Conservation (phyloP, 768 basidiomycete genomes). For the Tricholomella constricta region DNA sequence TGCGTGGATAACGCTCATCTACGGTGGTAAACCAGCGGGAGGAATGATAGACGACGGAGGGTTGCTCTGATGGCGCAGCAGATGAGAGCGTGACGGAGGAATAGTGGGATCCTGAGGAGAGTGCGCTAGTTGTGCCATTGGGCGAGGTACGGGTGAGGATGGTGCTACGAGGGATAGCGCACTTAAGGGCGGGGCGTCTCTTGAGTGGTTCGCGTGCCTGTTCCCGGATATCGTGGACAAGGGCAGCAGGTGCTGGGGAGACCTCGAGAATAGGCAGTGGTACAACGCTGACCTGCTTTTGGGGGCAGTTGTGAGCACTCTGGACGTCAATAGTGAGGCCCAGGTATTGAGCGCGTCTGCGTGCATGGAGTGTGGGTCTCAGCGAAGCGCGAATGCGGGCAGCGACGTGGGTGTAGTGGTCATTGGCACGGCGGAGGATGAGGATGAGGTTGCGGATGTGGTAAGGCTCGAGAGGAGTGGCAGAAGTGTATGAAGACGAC, state of each 20-base stretch:
- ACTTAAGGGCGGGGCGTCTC: conserved; percentile 21
- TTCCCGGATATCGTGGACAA: too few species aligned
- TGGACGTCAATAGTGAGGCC: conserved; percentile 47
- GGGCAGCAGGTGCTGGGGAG: conserved; percentile 11
- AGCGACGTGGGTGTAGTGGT: conserved; percentile 40
- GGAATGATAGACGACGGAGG: conserved; percentile 13
- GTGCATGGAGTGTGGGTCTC: conserved; percentile 47
- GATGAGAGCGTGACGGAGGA: conserved; percentile 8
- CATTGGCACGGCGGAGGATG: conserved; percentile 47
- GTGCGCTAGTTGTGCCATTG: conserved; percentile 22
- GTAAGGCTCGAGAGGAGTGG: conserved; percentile 23
- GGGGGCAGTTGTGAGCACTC: conserved; percentile 42
- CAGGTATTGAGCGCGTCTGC: conserved; percentile 44
- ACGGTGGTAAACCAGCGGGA: conserved; percentile 19
- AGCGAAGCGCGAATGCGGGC: conserved; percentile 34
- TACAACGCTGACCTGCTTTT: conserved; percentile 37
- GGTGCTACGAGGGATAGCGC: conserved; percentile 25
- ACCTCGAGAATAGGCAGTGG: conserved; percentile 41
- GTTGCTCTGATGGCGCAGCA: background rate
- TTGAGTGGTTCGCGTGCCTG: background rate
- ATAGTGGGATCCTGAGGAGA: conserved; percentile 7
- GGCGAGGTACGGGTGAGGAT: conserved; percentile 21
- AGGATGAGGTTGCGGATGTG: conserved; percentile 37
- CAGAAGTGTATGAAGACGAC: conserved; percentile 17
- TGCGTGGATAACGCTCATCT: conserved; percentile 10